Base-by-base conservation (phyloP, 1,139 yeast species). In the Yamadazyma aaseri region DNA sequence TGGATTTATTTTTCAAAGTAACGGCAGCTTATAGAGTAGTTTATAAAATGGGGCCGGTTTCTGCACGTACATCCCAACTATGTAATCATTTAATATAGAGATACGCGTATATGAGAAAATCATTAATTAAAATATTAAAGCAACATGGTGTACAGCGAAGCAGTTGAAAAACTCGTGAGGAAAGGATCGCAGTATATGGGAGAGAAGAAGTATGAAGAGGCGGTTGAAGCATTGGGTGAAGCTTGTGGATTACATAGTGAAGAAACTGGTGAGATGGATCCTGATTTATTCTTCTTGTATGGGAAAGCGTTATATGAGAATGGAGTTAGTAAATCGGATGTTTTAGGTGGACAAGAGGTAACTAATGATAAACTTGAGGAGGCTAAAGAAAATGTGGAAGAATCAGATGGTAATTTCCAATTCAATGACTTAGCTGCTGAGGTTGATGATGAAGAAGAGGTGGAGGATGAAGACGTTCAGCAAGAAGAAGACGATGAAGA, bases 281-380 rank as follows among this genome's bases (percentile, higher is more conserved):
- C 94, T 2, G 84, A 86, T 41, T 65, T 86, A 44, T 64, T 89
- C 48, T 77, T 74, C 44, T 57, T 85, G 23, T 87, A 92, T 45
- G 97, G 97, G 2, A 77, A 81, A 50, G 80, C 96, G 1, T 62
- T 92, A 27, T 89, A 83, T 57, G 84, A 81, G 45, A 75, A 77
- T 29, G 97, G 94, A 1, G 83, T 86, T 9, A 65, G 78, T 27
- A 81, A 74, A 33, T 79, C 89, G 2, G 92, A 84, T 31, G 83
- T 92, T n/a, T 73, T 92, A 39, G 96, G 96, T 24, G 84, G 75
- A 1, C 60, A 58, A 8, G 56, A 60, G 21, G 59, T 57, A 10
- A 58, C 50, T 18, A 43, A 44, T 7, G 50, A 45, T 4, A 50
- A 53, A 28, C 47, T 49, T 12, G 49, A 43, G 2, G 48, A 44